Conservation (phyloP, 2,329 filamentous ascomycete species). For the Arthrobotrys musiformis region DNA sequence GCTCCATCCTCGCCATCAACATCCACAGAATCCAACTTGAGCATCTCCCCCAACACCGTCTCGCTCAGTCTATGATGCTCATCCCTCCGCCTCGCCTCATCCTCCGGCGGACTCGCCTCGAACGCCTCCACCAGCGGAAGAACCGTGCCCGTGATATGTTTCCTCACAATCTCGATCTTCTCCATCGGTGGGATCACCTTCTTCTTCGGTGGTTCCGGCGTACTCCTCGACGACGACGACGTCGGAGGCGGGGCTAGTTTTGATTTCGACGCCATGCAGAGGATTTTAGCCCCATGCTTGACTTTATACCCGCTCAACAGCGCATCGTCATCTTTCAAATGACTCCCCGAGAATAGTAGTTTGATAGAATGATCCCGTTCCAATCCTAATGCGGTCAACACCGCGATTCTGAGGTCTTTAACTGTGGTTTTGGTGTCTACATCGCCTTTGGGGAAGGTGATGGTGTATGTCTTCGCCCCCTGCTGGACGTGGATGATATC, state of each 20-base stretch:
- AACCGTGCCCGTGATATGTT: constrained; percentile 73
- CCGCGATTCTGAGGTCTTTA: constrained; percentile 14
- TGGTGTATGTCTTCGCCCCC: constrained; percentile 11
- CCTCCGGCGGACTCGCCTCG: constrained; percentile 70
- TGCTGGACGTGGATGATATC: constrained; percentile 39
- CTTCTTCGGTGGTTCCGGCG: constrained; percentile 59
- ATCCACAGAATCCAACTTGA: constrained; percentile 82
- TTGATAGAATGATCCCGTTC: constrained; percentile 46
- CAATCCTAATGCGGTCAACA: constrained; percentile 27
- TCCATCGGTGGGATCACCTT: constrained; percentile 66
- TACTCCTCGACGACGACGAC: constrained; percentile 61
- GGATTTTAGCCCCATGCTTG: constrained; percentile 56
- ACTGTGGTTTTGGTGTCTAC: constrained; percentile 27
- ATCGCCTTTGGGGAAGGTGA: constrained; percentile 31
- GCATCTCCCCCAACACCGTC: constrained; percentile 77
- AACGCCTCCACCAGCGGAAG: constrained; percentile 75
- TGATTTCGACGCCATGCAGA: constrained; percentile 56
- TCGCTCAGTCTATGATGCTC: constrained; percentile 81
- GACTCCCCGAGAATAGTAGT: constrained; percentile 56
- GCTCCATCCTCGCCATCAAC: constrained; percentile 71
- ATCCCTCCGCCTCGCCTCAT: constrained; percentile 75
- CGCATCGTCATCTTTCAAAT: constrained; percentile 56
- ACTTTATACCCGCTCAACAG: constrained; percentile 56
- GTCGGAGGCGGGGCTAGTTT: constrained; percentile 8
- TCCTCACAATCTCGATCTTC: constrained; percentile 74